phyloP scores from a whole-genome alignment of 441 rosid genomes.

The Populus hybrid region DNA sequence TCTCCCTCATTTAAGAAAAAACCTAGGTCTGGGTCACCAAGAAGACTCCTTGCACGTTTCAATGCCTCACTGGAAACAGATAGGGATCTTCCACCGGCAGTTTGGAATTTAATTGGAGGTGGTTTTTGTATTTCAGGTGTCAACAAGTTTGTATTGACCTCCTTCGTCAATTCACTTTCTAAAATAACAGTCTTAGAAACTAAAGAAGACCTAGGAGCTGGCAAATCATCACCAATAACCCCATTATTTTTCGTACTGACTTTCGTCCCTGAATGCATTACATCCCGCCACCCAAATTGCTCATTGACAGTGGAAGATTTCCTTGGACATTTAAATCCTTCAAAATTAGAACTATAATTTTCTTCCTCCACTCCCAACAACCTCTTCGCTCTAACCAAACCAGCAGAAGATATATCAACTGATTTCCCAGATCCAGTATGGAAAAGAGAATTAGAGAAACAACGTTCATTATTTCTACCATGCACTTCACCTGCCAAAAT shows the following conservation, averaged over 20 bases:
- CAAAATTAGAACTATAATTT: constrained; percentile 21
- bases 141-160: constrained; percentile 24
- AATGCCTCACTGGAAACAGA: constrained; percentile 84
- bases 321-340: constrained; percentile 35
- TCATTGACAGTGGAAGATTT: constrained; percentile 21
- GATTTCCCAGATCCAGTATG: constrained; percentile 80
- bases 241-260: constrained; percentile 15
- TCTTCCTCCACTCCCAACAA: constrained; percentile 69
- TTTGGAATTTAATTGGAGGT: constrained; percentile 71
- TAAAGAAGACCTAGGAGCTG: constrained; percentile 30
- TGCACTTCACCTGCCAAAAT: constrained; percentile 27
- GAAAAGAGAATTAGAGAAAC: constrained; percentile 47
- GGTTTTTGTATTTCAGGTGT: constrained; percentile 32
- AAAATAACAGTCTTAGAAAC: constrained; percentile 22
- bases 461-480: constrained; percentile 1
- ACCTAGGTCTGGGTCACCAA: constrained; percentile 86
- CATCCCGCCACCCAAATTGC: constrained; percentile 20
- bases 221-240: constrained; percentile 17
- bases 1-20: constrained; percentile 47
- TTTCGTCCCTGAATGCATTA: constrained; percentile 20
- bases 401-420: constrained; percentile 61
- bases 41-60: constrained; percentile 86
- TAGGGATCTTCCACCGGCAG: constrained; percentile 82
- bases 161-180: constrained; percentile 30
- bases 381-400: constrained; percentile 68